A percentile compares a stretch with the other conserved stretches of the same genome.
Evolutionary conservation across 1,139 yeast species (phyloP).

Genomic region (Suhomyces wounanorum): DNA sequence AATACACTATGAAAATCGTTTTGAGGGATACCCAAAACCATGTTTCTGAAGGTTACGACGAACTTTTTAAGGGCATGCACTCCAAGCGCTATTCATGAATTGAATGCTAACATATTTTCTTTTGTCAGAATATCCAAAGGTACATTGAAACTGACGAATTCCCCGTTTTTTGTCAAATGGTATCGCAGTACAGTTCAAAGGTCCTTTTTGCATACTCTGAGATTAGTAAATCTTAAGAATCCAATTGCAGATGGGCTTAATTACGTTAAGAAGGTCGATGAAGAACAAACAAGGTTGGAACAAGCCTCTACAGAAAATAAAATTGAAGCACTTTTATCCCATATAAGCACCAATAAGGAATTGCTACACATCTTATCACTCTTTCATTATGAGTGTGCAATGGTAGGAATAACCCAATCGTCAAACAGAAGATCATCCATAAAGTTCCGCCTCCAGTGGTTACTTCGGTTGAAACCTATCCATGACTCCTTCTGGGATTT

Average conservation of each 20-base stretch:
- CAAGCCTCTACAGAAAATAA: constrained; percentile 24
- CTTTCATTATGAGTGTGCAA: constrained; percentile 36
- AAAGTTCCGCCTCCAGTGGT: constrained; percentile 11
- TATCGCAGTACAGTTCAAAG: not conserved
- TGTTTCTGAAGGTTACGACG: not conserved
- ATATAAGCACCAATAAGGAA: constrained; percentile 34
- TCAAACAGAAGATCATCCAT: constrained; percentile 3
- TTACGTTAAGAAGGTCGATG: constrained; percentile 35
- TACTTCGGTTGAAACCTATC: constrained; percentile 28
- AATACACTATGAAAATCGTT: not conserved
- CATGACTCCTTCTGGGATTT: constrained; percentile 46
- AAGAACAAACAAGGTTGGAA: constrained; percentile 22
- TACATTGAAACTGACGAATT: not conserved
- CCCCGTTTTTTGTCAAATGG: not conserved
- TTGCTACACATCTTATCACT: constrained; percentile 32
- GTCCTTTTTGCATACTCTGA: not conserved
- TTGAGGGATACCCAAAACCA: not conserved
- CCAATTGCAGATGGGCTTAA: constrained; percentile 18
- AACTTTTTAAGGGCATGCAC: not conserved
- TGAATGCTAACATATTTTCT: not conserved
- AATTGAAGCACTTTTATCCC: constrained; percentile 26
- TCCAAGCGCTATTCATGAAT: not conserved
- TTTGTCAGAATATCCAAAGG: not conserved
- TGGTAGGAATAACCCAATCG: constrained; percentile 30
- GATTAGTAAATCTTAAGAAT: not conserved